A percentile compares a stretch with the other conserved stretches of the same genome.
phyloP scores from a whole-genome alignment of 768 basidiomycete species.

The Royoungia palumana region DNA sequence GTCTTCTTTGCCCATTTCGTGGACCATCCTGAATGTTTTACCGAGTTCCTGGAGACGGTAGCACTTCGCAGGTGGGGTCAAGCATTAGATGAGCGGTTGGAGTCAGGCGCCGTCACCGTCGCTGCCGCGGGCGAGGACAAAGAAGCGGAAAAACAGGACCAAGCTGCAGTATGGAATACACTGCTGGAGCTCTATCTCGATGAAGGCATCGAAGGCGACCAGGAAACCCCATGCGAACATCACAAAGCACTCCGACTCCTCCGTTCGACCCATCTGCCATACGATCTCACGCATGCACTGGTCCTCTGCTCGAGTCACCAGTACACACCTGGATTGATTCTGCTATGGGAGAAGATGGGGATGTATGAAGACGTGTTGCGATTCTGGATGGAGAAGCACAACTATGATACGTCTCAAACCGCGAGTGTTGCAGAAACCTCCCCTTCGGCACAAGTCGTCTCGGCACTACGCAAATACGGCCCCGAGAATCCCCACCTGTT shows the following conservation, averaged over 20 bases:
- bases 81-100: conserved; percentile 43
- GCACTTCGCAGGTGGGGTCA: conserved; percentile 80
- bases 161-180: conserved; percentile 92
- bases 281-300: conserved; percentile 90
- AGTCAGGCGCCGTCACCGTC: conserved; percentile 9
- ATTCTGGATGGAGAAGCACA: conserved; percentile 83
- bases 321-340: conserved; percentile 82
- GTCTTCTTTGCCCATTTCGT: conserved; percentile 94
- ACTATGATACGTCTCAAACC: conserved; percentile 4
- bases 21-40: conserved; percentile 80
- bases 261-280: conserved; percentile 57
- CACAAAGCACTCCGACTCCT: conserved; percentile 76
- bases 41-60: conserved; percentile 85
- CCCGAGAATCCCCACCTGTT: conserved; percentile 71
- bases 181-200: conserved; percentile 89
- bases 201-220: conserved; percentile 26
- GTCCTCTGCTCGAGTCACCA: conserved; percentile 84
- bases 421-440: conserved; percentile 29
- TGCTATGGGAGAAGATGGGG: conserved; percentile 89
- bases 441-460: conserved; percentile 52
- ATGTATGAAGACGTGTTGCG: conserved; percentile 96
- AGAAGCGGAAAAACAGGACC: conserved; percentile 58
- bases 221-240: conserved; percentile 7
- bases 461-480: conserved; percentile 74
- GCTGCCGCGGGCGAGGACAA: conserved; percentile 39